Percentiles rank a stretch among this genome's conserved stretches.
Evolutionary conservation across 768 basidiomycete species (phyloP).

Genomic region (Lyophyllum shimeji): DNA sequence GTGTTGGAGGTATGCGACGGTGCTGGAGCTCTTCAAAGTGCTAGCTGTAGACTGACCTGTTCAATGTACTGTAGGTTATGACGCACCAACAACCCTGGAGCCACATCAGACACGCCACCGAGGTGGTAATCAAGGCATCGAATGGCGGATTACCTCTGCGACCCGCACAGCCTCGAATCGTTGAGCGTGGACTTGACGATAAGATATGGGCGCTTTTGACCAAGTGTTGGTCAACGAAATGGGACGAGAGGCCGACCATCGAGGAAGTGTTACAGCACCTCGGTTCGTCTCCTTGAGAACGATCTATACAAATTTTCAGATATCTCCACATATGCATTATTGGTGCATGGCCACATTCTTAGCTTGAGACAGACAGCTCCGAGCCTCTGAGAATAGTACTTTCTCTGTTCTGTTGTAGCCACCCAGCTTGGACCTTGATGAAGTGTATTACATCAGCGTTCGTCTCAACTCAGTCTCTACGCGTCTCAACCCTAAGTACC

Average conservation of each 20-base stretch:
- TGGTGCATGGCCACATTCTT: too few species aligned
- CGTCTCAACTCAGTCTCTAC: neutral
- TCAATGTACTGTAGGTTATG: conserved; percentile 38
- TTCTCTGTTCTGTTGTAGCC: too few species aligned
- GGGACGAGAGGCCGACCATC: conserved; percentile 39
- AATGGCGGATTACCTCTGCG: conserved; percentile 42
- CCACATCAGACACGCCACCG: conserved; percentile 49
- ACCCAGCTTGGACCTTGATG: too few species aligned
- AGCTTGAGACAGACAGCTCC: too few species aligned
- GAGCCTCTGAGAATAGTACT: too few species aligned
- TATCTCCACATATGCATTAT: neutral
- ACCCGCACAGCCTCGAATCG: conserved; percentile 32
- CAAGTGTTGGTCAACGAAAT: conserved; percentile 40
- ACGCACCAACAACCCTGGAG: conserved; percentile 54
- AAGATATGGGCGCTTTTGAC: conserved; percentile 43
- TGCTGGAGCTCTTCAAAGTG: neutral
- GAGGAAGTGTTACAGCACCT: conserved; percentile 26
- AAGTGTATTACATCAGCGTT: conserved; percentile 11
- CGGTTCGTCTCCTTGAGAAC: neutral
- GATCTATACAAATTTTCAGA: neutral
- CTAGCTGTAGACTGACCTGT: neutral
- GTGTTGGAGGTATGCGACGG: conserved; percentile 50
- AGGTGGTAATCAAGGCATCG: conserved; percentile 46
- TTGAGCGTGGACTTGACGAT: conserved; percentile 44
- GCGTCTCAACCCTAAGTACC: neutral